Base-by-base conservation (phyloP, 371 early-diverging fungal species). In the Choanephora cucurbitarum region DNA sequence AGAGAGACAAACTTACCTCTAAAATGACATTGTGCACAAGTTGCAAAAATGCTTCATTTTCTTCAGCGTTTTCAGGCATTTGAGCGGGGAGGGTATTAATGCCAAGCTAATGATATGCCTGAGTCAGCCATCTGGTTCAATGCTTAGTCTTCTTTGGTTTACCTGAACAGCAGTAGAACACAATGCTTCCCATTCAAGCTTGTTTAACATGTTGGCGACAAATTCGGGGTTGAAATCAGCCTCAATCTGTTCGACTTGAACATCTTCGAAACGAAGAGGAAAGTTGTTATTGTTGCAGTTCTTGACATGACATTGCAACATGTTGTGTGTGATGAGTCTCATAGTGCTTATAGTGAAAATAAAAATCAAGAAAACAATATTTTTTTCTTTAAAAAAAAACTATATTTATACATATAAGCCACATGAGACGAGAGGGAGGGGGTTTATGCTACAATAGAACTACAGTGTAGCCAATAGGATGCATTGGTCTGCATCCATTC, bases 301-400 rank as follows among this genome's bases (percentile, higher is more conserved):
- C 75, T 92, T 93, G 69, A 90, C 97, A 72, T 95, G 95, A 89
- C 98, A 98, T 79, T 94, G 92, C 49, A 98, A 85, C 94, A 98
- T 91, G 79, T 98, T 98, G 83, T 98, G 98, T 33, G 96, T 95
- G 46, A 98, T 84, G 64, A 98, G 89, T 74, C 97, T 80, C 91
- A 93, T 92, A 22, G 22, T 72, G 47, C 43, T 34, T 48, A 54
- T 18, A 19, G 32, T 9, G 13, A 4, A 33, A 32, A 32, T 11
- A 56, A 18, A 45, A 37, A 42, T 14, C 24, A 6, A 31, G 22
- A 39, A 28, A 41, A 55, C 47, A 42, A 37, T 37, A 39, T 9
- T n/a, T n/a, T n/a, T n/a, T n/a, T n/a, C n/a, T n/a, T n/a, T n/a
- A n/a, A n/a, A 6, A 31, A 28, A 39, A 28, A 41, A 55, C 47